Evolutionary conservation across 768 basidiomycete species (phyloP), one percentile per base, ranked within the genome.

Genomic region (Tricholoma sp.): DNA sequence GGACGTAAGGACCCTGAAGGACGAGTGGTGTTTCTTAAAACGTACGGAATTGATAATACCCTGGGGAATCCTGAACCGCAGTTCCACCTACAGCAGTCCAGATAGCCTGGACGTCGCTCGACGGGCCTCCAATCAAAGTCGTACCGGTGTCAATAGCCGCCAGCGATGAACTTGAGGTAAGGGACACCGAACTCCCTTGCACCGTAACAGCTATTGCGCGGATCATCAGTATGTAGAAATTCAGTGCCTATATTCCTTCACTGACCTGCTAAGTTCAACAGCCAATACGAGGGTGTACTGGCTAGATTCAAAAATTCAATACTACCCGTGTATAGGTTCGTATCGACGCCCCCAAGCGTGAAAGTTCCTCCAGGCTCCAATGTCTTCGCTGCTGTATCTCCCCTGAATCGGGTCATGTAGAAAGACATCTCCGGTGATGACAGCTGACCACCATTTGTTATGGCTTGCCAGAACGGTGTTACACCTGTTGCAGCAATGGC

Each of bases 121-220:
- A 70, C 0, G 97, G 95, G 0, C 86, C 96, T 20, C 90, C 95
- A 56, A 99, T 89, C 55, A 98, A 80, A 2, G 94, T 96, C 0
- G 96, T 98, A 24, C 94, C 95, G 0, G 94, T 97, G 66, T 98
- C 96, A 56, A 98, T 97, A 8, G 94, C 94, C 10, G 88, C 80
- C 10, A 86, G 66, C 0, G 84, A 74, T 0, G 71, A 53, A 28
- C 60, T 52, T 1, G 75, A 69, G 0, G 80, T 56, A 11, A 88
- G 64, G 0, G 66, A 52, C 12, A 89, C 67, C 0, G 67, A 55
- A 1, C 76, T 71, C 1, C 84, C 83, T 59, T 86, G 78, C 5
- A 91, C 81, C 1, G 81, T 85, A 4, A 91, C 56, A 29, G 65
- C 88, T 90, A 59, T 6, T 24, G 48, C 17, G 13, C 28, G 48